These are phyloP conservation scores for Penicillium fimorum DNA, from an alignment of 495 filamentous ascomycete species.

Conservation along the genomic window DNA sequence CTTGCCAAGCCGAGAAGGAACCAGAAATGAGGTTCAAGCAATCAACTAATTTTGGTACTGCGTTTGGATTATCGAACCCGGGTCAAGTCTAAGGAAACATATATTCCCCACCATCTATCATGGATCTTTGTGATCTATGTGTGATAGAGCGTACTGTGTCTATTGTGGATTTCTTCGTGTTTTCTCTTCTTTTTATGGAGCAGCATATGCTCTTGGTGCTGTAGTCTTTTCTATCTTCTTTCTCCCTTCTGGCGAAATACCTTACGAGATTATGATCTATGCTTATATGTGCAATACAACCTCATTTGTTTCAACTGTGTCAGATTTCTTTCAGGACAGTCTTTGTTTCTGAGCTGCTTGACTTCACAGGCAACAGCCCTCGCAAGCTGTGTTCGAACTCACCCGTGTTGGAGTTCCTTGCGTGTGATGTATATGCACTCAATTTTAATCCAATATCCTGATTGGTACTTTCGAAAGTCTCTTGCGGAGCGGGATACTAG, in stretches of 20 bases:
- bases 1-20: constrained; percentile 45
- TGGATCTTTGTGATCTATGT: constrained; percentile 16
- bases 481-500: constrained; percentile 11
- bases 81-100: constrained; percentile 17
- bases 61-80: constrained; percentile 38
- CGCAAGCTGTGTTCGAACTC: constrained; percentile 5
- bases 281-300: constrained; percentile 22
- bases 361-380: neutral
- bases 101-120: constrained; percentile 5
- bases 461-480: constrained; percentile 4
- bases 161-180: constrained; percentile 6
- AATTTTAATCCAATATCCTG: constrained; percentile 1
- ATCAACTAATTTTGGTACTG: constrained; percentile 62
- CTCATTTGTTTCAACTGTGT: constrained; percentile 14
- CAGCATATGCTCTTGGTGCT: neutral
- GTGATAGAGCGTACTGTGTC: constrained; percentile 12
- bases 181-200: constrained; percentile 6
- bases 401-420: constrained; percentile 28
- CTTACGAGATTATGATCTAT: constrained; percentile 29
- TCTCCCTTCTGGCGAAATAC: constrained; percentile 14
- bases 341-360: constrained; percentile 3
- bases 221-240: constrained; percentile 3
- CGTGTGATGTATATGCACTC: constrained; percentile 22
- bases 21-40: constrained; percentile 57
- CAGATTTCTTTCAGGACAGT: neutral